Base-by-base conservation (phyloP, 345 rosid species). In the Gossypium ekmanianum region DNA sequence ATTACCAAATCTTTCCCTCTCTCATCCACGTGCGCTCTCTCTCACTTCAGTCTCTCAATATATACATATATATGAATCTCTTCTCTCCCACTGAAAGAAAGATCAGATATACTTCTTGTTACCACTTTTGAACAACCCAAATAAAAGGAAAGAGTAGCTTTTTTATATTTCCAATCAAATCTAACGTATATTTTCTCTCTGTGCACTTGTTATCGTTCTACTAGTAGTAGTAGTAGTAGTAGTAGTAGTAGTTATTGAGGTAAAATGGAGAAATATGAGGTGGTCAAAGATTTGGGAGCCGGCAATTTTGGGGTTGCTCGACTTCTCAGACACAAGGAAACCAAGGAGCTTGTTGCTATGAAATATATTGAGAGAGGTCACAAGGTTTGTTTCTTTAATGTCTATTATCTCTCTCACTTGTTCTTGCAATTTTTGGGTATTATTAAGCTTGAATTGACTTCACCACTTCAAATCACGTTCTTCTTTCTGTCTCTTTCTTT, bases 221-320 rank as follows among this genome's bases (percentile, higher is more conserved):
- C 7, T 34, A 34, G 22, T 17, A 17, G 1, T 17, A n/a, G 11
- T 11, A 44, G 18, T 17, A n/a, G 11, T 11, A 44, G 18, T 18
- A 18, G 48, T 45, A 45, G 50, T 11, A 11, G 51, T 47, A 10
- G 34, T 58, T 58, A 22, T 11, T 24, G 64, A 26, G 66, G 11
- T 27, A 51, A 51, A 39, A 94, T 93, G 98, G 97, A 93, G 11
- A 91, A 86, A 72, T 91, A 93, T 76, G 90, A 93, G 68, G 81
- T 85, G 68, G 92, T 93, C 29, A 90, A 91, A 84, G 90, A 93
- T 85, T 79, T 93, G 78, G 98, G 98, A 75, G 81, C 91, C 71
- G 97, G 98, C 12, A 94, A 94, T 83, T 92, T 94, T 56, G 97
- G 97, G 20, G 92, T 94, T 51, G 95, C 98, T 59, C 88, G 96